Conservation (phyloP, 371 early-diverging fungal species). For the Parasitella parasitica region DNA sequence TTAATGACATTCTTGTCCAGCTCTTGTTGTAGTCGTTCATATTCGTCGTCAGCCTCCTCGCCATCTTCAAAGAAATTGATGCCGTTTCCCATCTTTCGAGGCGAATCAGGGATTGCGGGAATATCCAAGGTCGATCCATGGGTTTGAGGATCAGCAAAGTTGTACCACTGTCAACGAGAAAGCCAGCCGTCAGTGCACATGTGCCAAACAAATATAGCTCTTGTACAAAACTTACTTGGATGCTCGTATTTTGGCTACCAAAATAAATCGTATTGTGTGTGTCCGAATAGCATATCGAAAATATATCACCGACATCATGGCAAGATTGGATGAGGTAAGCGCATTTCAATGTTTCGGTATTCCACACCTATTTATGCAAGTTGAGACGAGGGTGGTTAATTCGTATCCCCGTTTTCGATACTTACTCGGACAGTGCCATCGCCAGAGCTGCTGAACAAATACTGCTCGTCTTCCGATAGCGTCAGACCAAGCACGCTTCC, state of each 20-base stretch:
- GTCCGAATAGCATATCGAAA: slow-evolving; percentile 66
- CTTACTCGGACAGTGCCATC: slow-evolving; percentile 33
- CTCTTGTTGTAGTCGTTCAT: slow-evolving; percentile 15
- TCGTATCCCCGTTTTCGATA: too few species aligned
- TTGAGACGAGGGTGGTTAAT: too few species aligned
- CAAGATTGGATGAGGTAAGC: slow-evolving; percentile 69
- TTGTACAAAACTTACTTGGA: slow-evolving; percentile 55
- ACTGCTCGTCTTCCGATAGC: slow-evolving; percentile 52
- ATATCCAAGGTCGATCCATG: slow-evolving; percentile 40
- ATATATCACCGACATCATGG: slow-evolving; percentile 75
- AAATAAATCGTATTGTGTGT: slow-evolving; percentile 58
- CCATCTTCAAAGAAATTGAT: slow-evolving; percentile 34
- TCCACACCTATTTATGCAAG: slow-evolving; percentile 48
- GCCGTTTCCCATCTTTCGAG: slow-evolving; percentile 25
- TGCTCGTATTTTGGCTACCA: slow-evolving; percentile 83
- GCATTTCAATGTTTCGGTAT: slow-evolving; percentile 59
- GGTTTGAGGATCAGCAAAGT: slow-evolving; percentile 55
- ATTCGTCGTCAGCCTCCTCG: slow-evolving; percentile 14
- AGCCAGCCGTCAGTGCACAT: too few species aligned
- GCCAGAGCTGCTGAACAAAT: slow-evolving; percentile 72
- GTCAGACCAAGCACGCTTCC: slow-evolving; percentile 69
- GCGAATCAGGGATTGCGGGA: slow-evolving; percentile 37
- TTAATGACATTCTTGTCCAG: slow-evolving; percentile 46
- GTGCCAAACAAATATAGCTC: not conserved
- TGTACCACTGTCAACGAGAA: too few species aligned